Base-by-base conservation (phyloP, 2,329 filamentous ascomycete genomes). In the Mycosphaerelloides madeirae region DNA sequence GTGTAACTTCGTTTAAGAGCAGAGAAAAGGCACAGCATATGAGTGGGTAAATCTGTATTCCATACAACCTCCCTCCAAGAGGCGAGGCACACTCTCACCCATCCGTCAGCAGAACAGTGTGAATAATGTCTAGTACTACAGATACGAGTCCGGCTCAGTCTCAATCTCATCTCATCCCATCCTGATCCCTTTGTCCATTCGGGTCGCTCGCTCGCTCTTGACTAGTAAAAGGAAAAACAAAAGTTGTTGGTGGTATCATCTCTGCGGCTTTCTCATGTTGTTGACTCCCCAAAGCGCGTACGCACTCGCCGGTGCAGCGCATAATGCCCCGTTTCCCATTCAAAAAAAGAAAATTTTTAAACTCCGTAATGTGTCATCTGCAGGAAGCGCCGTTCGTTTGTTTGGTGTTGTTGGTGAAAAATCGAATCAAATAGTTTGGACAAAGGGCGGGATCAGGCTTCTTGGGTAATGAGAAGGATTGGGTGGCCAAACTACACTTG, bases 191-290 rank as follows among this genome's bases (percentile, higher is more conserved):
- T 49, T 49, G 50, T 52, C 50, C 47, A 44, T 38, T 47, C 22
- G 41, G 16, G 14, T 7, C 22, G 22, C 22, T 5, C 22, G 22
- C 22, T 25, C 22, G 22, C 22, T 25, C 5, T 25, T 6, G 22
- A 25, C 22, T 25, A 9, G 9, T 32, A 32, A 29, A 33, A 35
- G 19, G 33, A 35, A 35, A 35, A 35, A 35, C 6, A 35, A 35
- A 25, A 25, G n/a, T n/a, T n/a, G n/a, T 31, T 33, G n/a, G 20
- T 49, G 49, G 46, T 49, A 51, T 49, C 46, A 45, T 49, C 48
- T 54, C 45, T 51, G 51, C 51, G 45, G 43, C 51, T 50, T 50
- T 51, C 43, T 46, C 48, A 40, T 43, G 42, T 43, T 43, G 42
- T 43, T 39, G 39, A 29, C 34, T 20, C 43, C 43, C 16, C 29